Percentiles rank a stretch among this genome's conserved stretches.
phyloP scores from a whole-genome alignment of 441 rosid species.

The Gossypium davidsonii region DNA sequence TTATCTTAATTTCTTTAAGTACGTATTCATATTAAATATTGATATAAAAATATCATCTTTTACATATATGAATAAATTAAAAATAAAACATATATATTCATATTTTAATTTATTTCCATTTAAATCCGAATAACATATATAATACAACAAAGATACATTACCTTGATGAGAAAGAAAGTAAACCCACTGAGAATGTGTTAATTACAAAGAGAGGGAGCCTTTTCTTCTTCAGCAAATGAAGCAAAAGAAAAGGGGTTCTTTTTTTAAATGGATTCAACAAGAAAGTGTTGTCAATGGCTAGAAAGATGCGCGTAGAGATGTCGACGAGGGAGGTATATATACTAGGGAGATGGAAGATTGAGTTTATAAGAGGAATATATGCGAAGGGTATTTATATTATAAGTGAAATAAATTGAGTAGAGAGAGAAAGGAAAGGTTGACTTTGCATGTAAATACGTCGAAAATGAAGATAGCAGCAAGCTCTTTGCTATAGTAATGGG shows the following conservation, averaged over 20 bases:
- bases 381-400: neutral
- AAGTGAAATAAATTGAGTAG: neutral
- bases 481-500: conserved; percentile 25
- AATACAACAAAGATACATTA: conserved; percentile 1
- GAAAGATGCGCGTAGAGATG: conserved; percentile 9
- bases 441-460: conserved; percentile 28
- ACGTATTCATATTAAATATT: too few species aligned
- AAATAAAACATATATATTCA: neutral
- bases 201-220: neutral
- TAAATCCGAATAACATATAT: neutral
- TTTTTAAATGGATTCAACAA: neutral
- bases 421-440: conserved; percentile 21
- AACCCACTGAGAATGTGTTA: neutral
- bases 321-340: conserved; percentile 7
- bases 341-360: conserved; percentile 10
- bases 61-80: neutral
- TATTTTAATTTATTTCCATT: neutral
- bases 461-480: conserved; percentile 27
- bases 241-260: neutral
- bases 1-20: too few species aligned
- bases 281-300: conserved; percentile 2
- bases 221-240: conserved; percentile 37
- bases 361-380: conserved; percentile 9
- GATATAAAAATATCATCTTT: too few species aligned
- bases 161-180: conserved; percentile 27